Conservation (phyloP, 164 flowering plant species). For the Tinospora cordifolia region DNA sequence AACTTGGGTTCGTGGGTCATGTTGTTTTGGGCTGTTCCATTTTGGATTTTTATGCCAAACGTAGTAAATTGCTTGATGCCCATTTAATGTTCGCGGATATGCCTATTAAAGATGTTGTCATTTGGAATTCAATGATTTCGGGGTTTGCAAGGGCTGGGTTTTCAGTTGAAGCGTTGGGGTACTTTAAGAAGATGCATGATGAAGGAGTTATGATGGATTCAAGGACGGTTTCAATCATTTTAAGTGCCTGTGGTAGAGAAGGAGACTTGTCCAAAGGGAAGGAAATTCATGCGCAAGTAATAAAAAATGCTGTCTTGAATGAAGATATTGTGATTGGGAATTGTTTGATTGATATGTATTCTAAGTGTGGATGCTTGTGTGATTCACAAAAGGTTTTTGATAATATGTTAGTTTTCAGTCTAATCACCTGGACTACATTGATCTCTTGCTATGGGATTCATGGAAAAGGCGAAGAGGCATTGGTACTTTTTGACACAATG, state of each 20-base stretch:
- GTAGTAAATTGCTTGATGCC: constrained; percentile 31
- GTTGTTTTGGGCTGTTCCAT: constrained; percentile 34
- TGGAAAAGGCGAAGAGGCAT: constrained; percentile 47
- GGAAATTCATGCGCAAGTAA: constrained; percentile 41
- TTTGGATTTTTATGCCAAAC: constrained; percentile 41
- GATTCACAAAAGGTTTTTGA: constrained; percentile 32
- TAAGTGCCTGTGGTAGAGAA: constrained; percentile 40
- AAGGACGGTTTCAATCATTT: constrained; percentile 37
- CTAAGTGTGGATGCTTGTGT: constrained; percentile 39
- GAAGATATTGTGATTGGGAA: constrained; percentile 37
- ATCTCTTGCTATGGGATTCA: constrained; percentile 51
- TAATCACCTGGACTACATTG: constrained; percentile 57
- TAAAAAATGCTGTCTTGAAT: constrained; percentile 23
- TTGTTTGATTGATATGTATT: constrained; percentile 46
- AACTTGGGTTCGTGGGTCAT: constrained; percentile 36
- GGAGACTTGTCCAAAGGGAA: constrained; percentile 48
- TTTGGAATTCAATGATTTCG: constrained; percentile 52
- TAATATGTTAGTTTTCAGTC: constrained; percentile 25
- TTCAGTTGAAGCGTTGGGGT: constrained; percentile 31
- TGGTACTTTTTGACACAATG: constrained; percentile 43
- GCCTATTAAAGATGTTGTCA: constrained; percentile 29
- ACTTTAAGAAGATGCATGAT: constrained; percentile 31
- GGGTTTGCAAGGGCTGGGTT: constrained; percentile 38
- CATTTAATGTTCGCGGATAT: constrained; percentile 27
- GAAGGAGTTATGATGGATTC: constrained; percentile 35